Conservation (phyloP, 2,329 filamentous ascomycete species). For the Phialophora expanda region DNA sequence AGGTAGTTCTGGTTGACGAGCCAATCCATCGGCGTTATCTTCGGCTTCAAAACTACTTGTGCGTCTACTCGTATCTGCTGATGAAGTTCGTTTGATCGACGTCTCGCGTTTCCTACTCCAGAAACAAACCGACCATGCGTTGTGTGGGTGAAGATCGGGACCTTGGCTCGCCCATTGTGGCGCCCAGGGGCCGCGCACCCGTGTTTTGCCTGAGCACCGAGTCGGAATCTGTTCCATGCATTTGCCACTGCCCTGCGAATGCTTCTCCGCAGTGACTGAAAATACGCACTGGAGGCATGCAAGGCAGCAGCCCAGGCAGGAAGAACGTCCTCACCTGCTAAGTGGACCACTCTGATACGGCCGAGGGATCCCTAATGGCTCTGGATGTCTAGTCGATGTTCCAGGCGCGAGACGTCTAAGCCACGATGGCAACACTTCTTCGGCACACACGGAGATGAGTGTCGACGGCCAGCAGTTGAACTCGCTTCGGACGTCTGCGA, state of each 20-base stretch:
- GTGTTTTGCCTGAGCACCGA: background rate
- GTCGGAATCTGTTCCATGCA: background rate
- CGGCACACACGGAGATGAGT: background rate
- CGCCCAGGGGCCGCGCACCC: background rate
- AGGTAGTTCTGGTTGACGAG: background rate
- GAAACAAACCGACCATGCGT: conserved; percentile 1
- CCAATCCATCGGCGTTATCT: background rate
- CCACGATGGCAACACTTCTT: background rate
- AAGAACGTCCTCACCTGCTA: background rate
- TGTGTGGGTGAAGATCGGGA: background rate
- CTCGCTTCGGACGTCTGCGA: background rate
- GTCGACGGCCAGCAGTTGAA: background rate
- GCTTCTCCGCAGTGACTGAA: conserved; percentile 7
- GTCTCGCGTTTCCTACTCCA: background rate
- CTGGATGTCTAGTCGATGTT: background rate
- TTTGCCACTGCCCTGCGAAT: background rate
- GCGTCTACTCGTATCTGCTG: background rate
- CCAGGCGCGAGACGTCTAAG: background rate
- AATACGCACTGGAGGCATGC: background rate
- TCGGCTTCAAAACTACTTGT: background rate
- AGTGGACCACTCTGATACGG: background rate
- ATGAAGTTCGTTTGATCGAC: background rate
- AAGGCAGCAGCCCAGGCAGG: background rate
- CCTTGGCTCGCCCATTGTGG: background rate
- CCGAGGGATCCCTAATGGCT: background rate